Percentiles rank a stretch among this genome's conserved stretches.
phyloP scores from a whole-genome alignment of 169 alveolate genomes.

The Plasmodium falciparum region DNA sequence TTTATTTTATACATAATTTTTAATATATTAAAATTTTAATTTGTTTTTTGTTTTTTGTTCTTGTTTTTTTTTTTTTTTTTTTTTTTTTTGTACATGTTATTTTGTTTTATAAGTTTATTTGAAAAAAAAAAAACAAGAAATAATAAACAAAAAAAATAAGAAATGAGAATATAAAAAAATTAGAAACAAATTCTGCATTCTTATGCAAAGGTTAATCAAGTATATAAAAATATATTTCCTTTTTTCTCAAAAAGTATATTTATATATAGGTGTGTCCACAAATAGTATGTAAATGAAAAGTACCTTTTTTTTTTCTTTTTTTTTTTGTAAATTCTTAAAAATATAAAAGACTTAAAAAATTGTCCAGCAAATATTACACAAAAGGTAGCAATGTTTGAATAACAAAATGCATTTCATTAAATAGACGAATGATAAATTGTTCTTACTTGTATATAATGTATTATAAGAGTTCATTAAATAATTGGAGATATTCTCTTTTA shows the following conservation, averaged over 20 bases:
- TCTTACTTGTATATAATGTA: no score
- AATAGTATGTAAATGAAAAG: background rate
- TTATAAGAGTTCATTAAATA: no score
- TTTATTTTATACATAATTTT: background rate
- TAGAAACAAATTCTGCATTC: constrained; percentile 5
- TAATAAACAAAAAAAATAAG: background rate
- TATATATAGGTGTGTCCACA: background rate
- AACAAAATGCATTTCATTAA: no score
- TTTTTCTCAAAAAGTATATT: background rate
- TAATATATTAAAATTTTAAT: background rate
- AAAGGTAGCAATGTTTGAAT: no score
- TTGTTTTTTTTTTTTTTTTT: no score
- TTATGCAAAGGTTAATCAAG: constrained; percentile 14
- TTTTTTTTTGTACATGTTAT: background rate
- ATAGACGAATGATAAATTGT: no score
- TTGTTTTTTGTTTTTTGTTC: no score
- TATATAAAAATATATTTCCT: constrained; percentile 7
- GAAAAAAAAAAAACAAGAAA: background rate
- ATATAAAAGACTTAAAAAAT: no score
- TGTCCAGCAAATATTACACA: no score
- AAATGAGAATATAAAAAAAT: background rate
- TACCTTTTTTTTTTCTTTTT: no score
- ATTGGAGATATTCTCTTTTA: no score
- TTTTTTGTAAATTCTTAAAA: no score
- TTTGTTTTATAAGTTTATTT: background rate